Conservation (phyloP, 2,329 filamentous ascomycete species). For the Calonectria pteridis region DNA sequence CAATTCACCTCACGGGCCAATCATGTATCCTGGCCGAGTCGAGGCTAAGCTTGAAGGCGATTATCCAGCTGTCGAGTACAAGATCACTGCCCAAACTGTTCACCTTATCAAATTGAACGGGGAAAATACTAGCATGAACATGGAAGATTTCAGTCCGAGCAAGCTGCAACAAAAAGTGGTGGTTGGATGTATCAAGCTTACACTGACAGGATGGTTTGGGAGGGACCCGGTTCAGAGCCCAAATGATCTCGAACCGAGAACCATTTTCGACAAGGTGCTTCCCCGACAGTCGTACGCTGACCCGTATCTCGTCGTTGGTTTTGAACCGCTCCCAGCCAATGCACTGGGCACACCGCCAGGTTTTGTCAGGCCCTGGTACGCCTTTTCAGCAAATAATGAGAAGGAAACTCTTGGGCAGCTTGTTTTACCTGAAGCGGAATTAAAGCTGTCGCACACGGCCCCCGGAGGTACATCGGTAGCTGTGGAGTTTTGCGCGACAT, state of each 20-base stretch:
- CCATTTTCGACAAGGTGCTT: not conserved
- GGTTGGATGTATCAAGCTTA: not conserved
- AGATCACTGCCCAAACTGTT: not conserved
- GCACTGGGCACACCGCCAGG: not conserved
- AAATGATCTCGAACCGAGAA: not conserved
- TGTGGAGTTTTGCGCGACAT: not conserved
- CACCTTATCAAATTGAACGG: not conserved
- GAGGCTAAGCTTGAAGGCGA: not conserved
- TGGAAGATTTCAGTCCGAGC: not conserved
- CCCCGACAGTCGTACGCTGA: not conserved
- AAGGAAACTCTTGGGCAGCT: not conserved
- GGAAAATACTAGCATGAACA: not conserved
- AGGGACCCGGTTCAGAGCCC: not conserved
- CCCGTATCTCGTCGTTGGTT: not conserved
- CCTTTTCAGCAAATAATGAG: not conserved
- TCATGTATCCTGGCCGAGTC: not conserved
- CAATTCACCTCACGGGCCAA: not conserved
- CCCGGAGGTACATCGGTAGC: not conserved
- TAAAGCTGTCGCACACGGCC: not conserved
- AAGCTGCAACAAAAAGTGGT: not conserved
- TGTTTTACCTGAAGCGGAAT: not conserved
- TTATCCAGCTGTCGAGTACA: not conserved
- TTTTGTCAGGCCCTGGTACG: not conserved
- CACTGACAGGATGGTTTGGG: not conserved
- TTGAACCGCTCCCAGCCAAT: not conserved